Base-by-base conservation (phyloP, 345 rosid genomes). In the Arabis alpina region DNA sequence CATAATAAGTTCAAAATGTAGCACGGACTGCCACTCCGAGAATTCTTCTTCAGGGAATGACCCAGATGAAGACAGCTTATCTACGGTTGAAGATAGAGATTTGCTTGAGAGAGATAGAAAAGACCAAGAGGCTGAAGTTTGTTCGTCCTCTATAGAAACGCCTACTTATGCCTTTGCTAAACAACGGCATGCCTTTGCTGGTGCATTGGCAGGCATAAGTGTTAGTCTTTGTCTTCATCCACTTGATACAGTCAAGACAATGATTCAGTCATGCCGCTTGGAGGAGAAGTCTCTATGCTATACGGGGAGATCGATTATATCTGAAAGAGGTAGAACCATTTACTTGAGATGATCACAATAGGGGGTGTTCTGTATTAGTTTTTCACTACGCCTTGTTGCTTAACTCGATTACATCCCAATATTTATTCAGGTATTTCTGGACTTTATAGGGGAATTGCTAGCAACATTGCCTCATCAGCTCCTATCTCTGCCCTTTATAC, bases 201-300 rank as follows among this genome's bases (percentile, higher is more conserved):
- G 98, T 73, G 97, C 97, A 44, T 81, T 87, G 66, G 88, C 97
- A 52, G 97, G 96, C 62, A 70, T 80, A 56, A 84, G 82, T 59
- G 92, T 93, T 64, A 93, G 98, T 82, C 86, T 93, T 52, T 93
- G 93, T 84, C 85, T 91, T 54, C 97, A 93, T 76, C 98, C 97
- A 53, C 84, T 93, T 39, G 98, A 93, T 80, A 93, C 97, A 15
- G 65, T 90, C 32, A 93, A 93, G 82, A 93, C 97, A 56, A 85
- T 81, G 61, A 67, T 80, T 73, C 97, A 92, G 78, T 87, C 95
- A 77, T 85, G 90, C 68, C 81, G 10, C 64, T 83, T 80, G 13
- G 90, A 90, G 82, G 91, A 93, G 82, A 88, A 82, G 84, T 85
- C 98, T 28, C 56, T 87, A 15, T 81, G 61, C 66, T 27, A 66